Conservation (phyloP, 2,329 filamentous ascomycete species). For the Penicillium sp. region DNA sequence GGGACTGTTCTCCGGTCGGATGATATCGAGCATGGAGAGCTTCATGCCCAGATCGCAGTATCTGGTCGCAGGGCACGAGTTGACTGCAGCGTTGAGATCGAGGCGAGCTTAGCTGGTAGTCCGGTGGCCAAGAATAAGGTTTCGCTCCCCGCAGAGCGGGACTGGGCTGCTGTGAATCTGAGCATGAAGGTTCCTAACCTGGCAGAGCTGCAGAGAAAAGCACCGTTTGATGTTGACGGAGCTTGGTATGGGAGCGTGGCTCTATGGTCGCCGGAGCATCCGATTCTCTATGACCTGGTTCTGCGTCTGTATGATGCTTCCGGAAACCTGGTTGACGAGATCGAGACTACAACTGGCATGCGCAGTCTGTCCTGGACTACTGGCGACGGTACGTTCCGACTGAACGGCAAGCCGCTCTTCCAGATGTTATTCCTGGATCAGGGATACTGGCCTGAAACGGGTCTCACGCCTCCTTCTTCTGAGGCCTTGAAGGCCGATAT, state of each 20-base stretch:
- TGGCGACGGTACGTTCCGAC: conserved; percentile 54
- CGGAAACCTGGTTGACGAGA: conserved; percentile 43
- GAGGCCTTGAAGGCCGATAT: conserved; percentile 64
- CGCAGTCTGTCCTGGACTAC: conserved; percentile 57
- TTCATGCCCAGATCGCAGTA: conserved; percentile 51
- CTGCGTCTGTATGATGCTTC: conserved; percentile 48
- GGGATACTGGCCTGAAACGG: conserved; percentile 65
- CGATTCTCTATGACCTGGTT: conserved; percentile 58
- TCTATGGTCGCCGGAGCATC: conserved; percentile 62
- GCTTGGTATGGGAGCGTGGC: conserved; percentile 55
- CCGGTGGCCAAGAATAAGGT: conserved; percentile 44
- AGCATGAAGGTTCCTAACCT: conserved; percentile 47
- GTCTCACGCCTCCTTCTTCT: conserved; percentile 59
- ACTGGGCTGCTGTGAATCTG: conserved; percentile 47
- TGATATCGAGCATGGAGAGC: conserved; percentile 48
- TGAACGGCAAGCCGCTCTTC: conserved; percentile 65
- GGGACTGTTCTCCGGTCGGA: conserved; percentile 58
- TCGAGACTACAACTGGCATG: conserved; percentile 56
- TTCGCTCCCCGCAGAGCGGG: conserved; percentile 47
- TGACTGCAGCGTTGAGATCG: conserved; percentile 49
- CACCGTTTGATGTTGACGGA: conserved; percentile 41
- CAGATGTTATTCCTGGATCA: conserved; percentile 65
- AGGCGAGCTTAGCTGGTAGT: conserved; percentile 49
- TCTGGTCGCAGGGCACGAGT: conserved; percentile 32
- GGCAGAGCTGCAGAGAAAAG: conserved; percentile 20